Evolutionary conservation across 2,329 filamentous ascomycete species (phyloP).

Genomic region (Lomentospora prolificans): DNA sequence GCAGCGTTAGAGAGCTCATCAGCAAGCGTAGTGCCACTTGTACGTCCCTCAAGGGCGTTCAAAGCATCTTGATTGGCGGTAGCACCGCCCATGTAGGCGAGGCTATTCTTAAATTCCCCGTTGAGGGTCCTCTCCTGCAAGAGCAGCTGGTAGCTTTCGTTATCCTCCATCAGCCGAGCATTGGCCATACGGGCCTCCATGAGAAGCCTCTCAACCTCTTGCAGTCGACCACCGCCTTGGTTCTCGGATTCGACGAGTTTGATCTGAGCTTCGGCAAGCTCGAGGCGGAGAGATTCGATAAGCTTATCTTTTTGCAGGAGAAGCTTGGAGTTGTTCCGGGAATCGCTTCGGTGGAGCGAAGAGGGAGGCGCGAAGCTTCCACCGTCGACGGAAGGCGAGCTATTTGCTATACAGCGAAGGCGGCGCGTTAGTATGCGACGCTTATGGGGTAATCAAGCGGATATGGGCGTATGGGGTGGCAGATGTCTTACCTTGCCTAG

Average conservation of each 20-base stretch:
- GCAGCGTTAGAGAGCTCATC: slow-evolving; percentile 57
- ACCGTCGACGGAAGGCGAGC: slow-evolving; percentile 60
- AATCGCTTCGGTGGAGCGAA: slow-evolving; percentile 78
- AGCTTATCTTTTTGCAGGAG: slow-evolving; percentile 93
- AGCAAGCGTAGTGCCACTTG: slow-evolving; percentile 53
- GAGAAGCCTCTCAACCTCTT: slow-evolving; percentile 81
- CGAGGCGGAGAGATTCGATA: slow-evolving; percentile 83
- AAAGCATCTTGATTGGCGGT: slow-evolving; percentile 55
- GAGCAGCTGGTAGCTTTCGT: slow-evolving; percentile 93
- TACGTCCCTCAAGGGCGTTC: slow-evolving; percentile 50
- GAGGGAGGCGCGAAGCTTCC: slow-evolving; percentile 80
- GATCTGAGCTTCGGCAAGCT: slow-evolving; percentile 90
- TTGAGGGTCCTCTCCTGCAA: slow-evolving; percentile 92
- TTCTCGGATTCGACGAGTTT: slow-evolving; percentile 93
- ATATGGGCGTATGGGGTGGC: slow-evolving; percentile 12
- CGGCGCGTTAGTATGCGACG: neutral
- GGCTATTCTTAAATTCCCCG: slow-evolving; percentile 77
- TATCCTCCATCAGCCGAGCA: slow-evolving; percentile 93
- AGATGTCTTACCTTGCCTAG: slow-evolving; percentile 43
- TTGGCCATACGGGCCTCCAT: slow-evolving; percentile 94
- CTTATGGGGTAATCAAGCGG: slow-evolving; percentile 28
- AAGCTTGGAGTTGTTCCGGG: slow-evolving; percentile 78
- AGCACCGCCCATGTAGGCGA: slow-evolving; percentile 52
- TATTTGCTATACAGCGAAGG: slow-evolving; percentile 30
- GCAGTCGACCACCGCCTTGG: slow-evolving; percentile 74